Base-by-base conservation (phyloP, 2,329 filamentous ascomycete genomes). In the Orbilia blumenaviensis region DNA sequence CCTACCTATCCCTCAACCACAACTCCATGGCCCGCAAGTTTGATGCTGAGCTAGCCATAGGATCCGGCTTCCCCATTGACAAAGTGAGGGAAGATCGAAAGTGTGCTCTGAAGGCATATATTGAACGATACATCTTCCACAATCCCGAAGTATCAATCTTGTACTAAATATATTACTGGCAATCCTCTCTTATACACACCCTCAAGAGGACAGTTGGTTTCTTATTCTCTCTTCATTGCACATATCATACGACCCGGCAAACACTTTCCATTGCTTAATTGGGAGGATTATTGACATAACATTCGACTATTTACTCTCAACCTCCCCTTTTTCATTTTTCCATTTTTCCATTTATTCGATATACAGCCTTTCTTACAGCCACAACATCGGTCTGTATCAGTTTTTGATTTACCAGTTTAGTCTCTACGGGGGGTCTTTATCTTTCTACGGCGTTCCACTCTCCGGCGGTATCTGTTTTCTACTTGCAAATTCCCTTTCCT, bases 91-190 rank as follows among this genome's bases (percentile, higher is more conserved):
- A 69, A 18, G 72, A 76, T 64, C 64, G 72, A 36, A 76, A 76
- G 25, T 42, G 23, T 42, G 72, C 72, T 52, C 46, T 76, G n/a
- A 76, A 76, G 50, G 46, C 34, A 12, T 76, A 76, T 23, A 76
- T 76, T 29, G 72, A 76, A 52, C 64, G 72, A 76, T 76, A 76
- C 34, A 61, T 76, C 48, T 76, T 69, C 50, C 25, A 76, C 32
- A 32, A 76, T 14, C 72, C 72, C 3, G 72, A 76, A 3, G 41
- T 76, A 29, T 32, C 56, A 25, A 32, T 60, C 36, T 12, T 38
- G 10, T 56, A 38, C 32, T 76, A 74, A 67, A 54, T 46, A 44
- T 52, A 21, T n/a, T 5, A 18, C 34, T 32, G 5, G 32, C 36
- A 16, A 18, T 54, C 27, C 52, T 27, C 38, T 56, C 32, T 32